These are phyloP conservation scores for Russula emetica DNA, from an alignment of 768 basidiomycete genomes.

Conservation along the genomic window DNA sequence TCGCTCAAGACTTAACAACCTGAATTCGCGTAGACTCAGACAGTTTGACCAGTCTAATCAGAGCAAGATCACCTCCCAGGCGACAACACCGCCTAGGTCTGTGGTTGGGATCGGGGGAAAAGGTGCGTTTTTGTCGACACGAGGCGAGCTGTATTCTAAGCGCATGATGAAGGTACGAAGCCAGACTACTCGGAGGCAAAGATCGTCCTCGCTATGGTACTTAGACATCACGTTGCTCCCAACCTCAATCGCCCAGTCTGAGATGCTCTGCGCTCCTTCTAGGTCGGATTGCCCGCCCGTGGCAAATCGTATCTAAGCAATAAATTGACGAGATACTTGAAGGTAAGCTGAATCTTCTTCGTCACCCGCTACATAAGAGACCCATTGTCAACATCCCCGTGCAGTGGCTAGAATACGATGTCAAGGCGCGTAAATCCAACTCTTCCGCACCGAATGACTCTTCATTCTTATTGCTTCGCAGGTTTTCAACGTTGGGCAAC, in stretches of 20 bases:
- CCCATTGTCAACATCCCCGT: constrained; percentile 1
- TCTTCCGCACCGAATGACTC: background rate
- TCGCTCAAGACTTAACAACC: background rate
- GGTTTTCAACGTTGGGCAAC: constrained; percentile 98
- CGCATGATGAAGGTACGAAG: constrained; percentile 65
- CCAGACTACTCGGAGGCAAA: constrained; percentile 99
- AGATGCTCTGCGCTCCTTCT: constrained; percentile 7
- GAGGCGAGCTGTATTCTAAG: background rate
- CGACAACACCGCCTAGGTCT: constrained; percentile 73
- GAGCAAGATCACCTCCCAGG: constrained; percentile 66
- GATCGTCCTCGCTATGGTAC: constrained; percentile 95
- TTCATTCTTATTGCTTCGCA: constrained; percentile 31
- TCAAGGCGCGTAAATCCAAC: constrained; percentile 57
- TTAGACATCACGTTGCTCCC: constrained; percentile 20
- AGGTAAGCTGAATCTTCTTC: constrained; percentile 43
- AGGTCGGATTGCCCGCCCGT: constrained; percentile 96
- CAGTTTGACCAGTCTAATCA: constrained; percentile 72
- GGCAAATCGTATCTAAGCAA: constrained; percentile 99
- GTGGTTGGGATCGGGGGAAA: constrained; percentile 89
- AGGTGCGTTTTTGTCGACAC: constrained; percentile 43
- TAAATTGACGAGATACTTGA: constrained; percentile 93
- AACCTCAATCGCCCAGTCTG: background rate
- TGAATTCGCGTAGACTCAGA: constrained; percentile 53
- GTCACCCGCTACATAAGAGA: background rate
- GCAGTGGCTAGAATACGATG: constrained; percentile 98